These are phyloP conservation scores for Saccharum hybrid DNA, from an alignment of 202 grass and related monocot genomes.

Conservation along the genomic window DNA sequence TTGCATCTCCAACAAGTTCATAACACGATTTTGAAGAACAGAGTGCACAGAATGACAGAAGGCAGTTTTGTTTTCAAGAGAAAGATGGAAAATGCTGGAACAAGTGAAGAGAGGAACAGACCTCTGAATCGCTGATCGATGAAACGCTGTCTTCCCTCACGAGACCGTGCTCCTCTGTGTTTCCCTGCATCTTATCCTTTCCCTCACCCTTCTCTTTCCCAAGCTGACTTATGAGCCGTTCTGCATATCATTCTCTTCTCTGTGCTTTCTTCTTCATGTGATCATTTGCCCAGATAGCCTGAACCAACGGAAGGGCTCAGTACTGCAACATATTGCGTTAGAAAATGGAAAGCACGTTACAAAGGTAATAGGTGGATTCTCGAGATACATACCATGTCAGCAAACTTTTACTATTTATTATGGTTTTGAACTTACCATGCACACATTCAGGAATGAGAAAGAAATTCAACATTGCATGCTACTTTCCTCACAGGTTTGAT, in stretches of 20 bases:
- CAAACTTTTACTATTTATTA: background rate
- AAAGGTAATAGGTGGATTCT: conserved; percentile 10
- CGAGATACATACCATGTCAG: conserved; percentile 17
- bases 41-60: background rate
- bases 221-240: background rate
- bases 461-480: background rate
- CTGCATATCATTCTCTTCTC: background rate
- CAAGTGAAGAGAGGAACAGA: background rate
- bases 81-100: background rate
- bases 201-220: background rate
- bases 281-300: background rate
- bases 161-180: background rate
- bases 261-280: background rate
- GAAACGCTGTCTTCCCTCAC: background rate
- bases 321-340: background rate
- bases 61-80: background rate
- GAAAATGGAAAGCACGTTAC: background rate
- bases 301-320: background rate
- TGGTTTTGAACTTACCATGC: conserved; percentile 21
- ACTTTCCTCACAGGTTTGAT: background rate
- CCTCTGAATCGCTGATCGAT: conserved; percentile 32
- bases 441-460: background rate
- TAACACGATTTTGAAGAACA: background rate
- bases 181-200: conserved; percentile 22
- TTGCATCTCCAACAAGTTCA: background rate